A percentile compares a stretch with the other conserved stretches of the same genome.
Conservation (phyloP, 768 basidiomycete species). For the Gymnopilus dilepis region DNA sequence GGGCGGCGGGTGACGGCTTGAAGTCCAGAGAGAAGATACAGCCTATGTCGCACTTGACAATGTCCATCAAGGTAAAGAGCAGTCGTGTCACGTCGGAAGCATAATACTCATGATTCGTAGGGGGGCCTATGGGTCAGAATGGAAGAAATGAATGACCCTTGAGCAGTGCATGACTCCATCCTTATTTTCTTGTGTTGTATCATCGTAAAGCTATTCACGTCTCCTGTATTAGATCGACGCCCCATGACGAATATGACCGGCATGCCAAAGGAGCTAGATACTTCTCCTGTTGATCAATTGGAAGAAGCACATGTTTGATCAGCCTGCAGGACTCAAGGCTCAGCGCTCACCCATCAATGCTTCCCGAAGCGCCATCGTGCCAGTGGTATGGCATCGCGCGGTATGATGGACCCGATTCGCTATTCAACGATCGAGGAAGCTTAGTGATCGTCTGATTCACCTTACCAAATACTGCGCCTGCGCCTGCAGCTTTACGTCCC, state of each 20-base stretch:
- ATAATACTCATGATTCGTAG: constrained; percentile 23
- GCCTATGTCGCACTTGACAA: constrained; percentile 44
- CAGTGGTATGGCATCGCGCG: too few relatives aligned
- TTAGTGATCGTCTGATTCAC: too few relatives aligned
- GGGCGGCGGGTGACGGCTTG: constrained; percentile 28
- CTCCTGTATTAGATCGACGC: neutral
- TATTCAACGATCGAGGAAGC: too few relatives aligned
- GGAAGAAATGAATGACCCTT: constrained; percentile 21
- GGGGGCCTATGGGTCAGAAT: constrained; percentile 51
- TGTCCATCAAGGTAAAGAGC: constrained; percentile 45
- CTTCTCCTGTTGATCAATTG: neutral
- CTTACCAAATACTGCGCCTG: too few relatives aligned
- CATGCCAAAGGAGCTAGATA: neutral
- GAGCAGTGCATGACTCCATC: neutral
- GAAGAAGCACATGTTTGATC: neutral
- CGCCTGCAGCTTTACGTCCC: neutral
- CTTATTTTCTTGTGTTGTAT: neutral
- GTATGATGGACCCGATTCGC: too few relatives aligned
- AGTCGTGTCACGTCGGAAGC: neutral
- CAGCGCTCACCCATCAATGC: too few relatives aligned
- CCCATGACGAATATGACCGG: neutral
- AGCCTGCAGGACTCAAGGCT: too few relatives aligned
- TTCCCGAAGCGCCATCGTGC: too few relatives aligned
- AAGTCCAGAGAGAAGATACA: constrained; percentile 47
- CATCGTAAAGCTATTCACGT: neutral